Base-by-base conservation (phyloP, 495 filamentous ascomycete species). In the Talaromyces wortmannii region DNA sequence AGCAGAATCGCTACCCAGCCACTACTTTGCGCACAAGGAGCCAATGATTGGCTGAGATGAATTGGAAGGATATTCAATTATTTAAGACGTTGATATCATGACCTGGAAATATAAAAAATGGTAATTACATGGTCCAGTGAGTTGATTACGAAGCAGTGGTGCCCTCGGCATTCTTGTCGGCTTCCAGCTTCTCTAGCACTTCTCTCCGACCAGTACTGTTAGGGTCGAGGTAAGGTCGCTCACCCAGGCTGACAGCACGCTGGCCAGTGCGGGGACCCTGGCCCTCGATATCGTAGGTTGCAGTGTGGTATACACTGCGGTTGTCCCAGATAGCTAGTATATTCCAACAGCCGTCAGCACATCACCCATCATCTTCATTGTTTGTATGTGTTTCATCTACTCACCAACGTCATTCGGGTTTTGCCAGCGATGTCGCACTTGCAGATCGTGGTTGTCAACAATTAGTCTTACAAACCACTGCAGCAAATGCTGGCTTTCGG, bases 301-400 rank as follows among this genome's bases (percentile, higher is more conserved):
- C 85, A 13, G 81, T 78, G 60, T 90, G 87, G 67, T 82, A 88
- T 5, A 81, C 77, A 56, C 77, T 80, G 13, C 87, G 70, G 59
- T 90, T 90, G 61, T 90, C 88, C 87, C 87, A 91, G 59, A 91
- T 88, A 46, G 17, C 18, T 56, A 40, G 44, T 29, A 23, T 23
- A 23, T 23, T n/a, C n/a, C n/a, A n/a, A n/a, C n/a, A 23, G 40
- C 16, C 47, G 2, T 5, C 15, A 5, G 29, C 15, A 23, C 23
- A 23, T 23, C 23, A 23, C 23, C 4, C 23, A 23, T 23, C 23
- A 23, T 2, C 23, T 23, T 23, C 23, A 23, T 23, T 23, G 2
- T 23, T 23, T 23, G 23, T 23, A 23, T 23, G 23, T 23, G 23
- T 23, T 23, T 23, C 23, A 2, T 23, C 31, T 5, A 55, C 45